Conservation (phyloP, 495 filamentous ascomycete species). For the Penicillium coffeae region DNA sequence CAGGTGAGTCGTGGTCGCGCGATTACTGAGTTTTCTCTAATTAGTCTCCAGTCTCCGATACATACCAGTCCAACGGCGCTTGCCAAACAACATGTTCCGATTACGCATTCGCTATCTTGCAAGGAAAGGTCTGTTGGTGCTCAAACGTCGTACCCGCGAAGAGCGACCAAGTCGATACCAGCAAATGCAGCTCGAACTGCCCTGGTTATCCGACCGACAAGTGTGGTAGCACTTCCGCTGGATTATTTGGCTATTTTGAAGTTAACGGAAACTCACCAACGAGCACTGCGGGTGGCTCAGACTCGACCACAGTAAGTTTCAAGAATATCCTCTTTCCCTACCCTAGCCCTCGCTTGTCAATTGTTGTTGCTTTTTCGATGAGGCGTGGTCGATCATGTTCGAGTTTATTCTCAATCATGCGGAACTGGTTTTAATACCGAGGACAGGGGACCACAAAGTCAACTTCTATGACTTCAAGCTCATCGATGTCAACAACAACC, state of each 20-base stretch:
- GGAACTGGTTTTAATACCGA: slow-evolving; percentile 16
- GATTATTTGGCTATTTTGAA: slow-evolving; percentile 58
- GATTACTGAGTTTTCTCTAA: slow-evolving; percentile 4
- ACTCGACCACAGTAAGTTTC: slow-evolving; percentile 23
- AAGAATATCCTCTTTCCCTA: neutral
- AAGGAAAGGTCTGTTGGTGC: slow-evolving; percentile 68
- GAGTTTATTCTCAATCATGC: slow-evolving; percentile 13
- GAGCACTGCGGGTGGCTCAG: slow-evolving; percentile 31
- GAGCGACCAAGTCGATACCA: slow-evolving; percentile 26
- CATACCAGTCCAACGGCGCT: slow-evolving; percentile 63
- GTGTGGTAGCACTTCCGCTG: slow-evolving; percentile 55
- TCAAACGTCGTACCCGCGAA: slow-evolving; percentile 61
- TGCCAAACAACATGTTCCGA: slow-evolving; percentile 53
- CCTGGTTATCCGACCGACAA: slow-evolving; percentile 64
- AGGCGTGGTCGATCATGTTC: slow-evolving; percentile 4
- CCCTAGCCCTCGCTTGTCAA: neutral
- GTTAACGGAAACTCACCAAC: slow-evolving; percentile 25
- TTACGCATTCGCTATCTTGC: slow-evolving; percentile 67
- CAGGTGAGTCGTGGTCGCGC: slow-evolving; percentile 35
- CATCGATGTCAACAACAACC: slow-evolving; percentile 8
- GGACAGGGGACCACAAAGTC: slow-evolving; percentile 18
- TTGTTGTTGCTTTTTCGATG: neutral
- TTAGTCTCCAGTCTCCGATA: slow-evolving; percentile 42
- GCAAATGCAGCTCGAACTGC: slow-evolving; percentile 54
- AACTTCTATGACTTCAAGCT: slow-evolving; percentile 8